These are phyloP conservation scores for Priceomyces medius DNA, from an alignment of 805 yeast species.

Conservation along the genomic window DNA sequence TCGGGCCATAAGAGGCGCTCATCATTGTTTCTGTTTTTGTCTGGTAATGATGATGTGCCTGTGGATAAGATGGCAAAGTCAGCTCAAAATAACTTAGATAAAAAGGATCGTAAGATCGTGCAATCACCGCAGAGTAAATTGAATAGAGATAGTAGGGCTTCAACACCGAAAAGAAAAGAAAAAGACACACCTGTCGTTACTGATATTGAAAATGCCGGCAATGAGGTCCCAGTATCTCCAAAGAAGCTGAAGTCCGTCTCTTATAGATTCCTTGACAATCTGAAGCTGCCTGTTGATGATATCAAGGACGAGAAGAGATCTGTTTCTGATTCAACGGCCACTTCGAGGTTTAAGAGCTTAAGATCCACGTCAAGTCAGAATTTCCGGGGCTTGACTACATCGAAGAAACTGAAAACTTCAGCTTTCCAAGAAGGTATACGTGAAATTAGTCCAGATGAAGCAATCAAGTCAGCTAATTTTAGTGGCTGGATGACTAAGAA, in stretches of 20 bases:
- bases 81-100: neutral
- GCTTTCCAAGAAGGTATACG: slow-evolving; percentile 90
- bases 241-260: slow-evolving; percentile 27
- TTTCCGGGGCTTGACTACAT: slow-evolving; percentile 43
- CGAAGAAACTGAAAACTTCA: slow-evolving; percentile 64
- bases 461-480: slow-evolving; percentile 69
- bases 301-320: slow-evolving; percentile 25
- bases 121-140: slow-evolving; percentile 25
- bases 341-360: slow-evolving; percentile 48
- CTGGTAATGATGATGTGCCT: slow-evolving; percentile 25
- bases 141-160: slow-evolving; percentile 14
- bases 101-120: slow-evolving; percentile 9
- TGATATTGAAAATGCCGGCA: slow-evolving; percentile 19
- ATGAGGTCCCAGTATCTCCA: slow-evolving; percentile 37
- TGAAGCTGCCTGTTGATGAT: neutral
- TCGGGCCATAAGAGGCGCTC: slow-evolving; percentile 58
- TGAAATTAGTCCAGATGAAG: slow-evolving; percentile 68
- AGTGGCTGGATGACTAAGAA: slow-evolving; percentile 97
- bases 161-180: slow-evolving; percentile 5
- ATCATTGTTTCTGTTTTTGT: slow-evolving; percentile 54
- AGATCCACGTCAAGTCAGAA: slow-evolving; percentile 56
- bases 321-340: slow-evolving; percentile 37
- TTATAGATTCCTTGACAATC: slow-evolving; percentile 12
- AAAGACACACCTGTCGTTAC: slow-evolving; percentile 3
- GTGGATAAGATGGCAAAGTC: slow-evolving; percentile 3